Conservation (phyloP, 257 asterid species). For the Lavandula angustifolia region DNA sequence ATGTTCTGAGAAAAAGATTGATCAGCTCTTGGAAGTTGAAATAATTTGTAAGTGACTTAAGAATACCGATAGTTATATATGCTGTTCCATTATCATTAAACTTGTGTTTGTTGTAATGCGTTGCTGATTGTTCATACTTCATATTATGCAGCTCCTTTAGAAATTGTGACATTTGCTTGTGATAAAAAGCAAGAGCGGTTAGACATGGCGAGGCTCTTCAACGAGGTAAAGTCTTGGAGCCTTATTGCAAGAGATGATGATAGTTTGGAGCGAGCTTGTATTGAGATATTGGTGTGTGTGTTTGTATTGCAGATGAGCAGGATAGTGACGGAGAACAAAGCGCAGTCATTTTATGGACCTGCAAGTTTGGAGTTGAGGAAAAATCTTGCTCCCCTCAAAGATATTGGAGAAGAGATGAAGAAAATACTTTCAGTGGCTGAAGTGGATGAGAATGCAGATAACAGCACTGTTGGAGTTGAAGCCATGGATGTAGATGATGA, state of each 20-base stretch:
- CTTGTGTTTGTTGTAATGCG: conserved; percentile 23
- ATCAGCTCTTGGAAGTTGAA: conserved; percentile 62
- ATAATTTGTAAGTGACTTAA: conserved; percentile 59
- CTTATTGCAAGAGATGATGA: conserved; percentile 3
- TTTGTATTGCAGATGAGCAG: conserved; percentile 55
- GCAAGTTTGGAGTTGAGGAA: conserved; percentile 48
- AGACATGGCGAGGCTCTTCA: conserved; percentile 67
- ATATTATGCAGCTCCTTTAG: conserved; percentile 64
- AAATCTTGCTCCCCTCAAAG: conserved; percentile 49
- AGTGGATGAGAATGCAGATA: not conserved
- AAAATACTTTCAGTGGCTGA: conserved; percentile 47
- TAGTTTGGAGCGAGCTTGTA: not conserved
- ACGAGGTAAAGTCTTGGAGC: conserved; percentile 54
- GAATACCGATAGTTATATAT: conserved; percentile 1
- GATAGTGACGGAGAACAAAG: conserved; percentile 52
- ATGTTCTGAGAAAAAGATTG: conserved; percentile 42
- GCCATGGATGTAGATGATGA: conserved; percentile 32
- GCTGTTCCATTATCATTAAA: not conserved
- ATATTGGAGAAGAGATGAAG: conserved; percentile 44
- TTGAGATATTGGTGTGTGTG: conserved; percentile 16
- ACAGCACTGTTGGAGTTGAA: not conserved
- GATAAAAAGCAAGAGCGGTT: conserved; percentile 60
- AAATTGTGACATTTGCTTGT: conserved; percentile 54
- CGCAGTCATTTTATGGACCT: conserved; percentile 39
- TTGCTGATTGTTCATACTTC: conserved; percentile 10